A percentile compares a stretch with the other conserved stretches of the same genome.
Evolutionary conservation across 2,329 filamentous ascomycete species (phyloP).

Genomic region (Aspergillus spinulosporus): DNA sequence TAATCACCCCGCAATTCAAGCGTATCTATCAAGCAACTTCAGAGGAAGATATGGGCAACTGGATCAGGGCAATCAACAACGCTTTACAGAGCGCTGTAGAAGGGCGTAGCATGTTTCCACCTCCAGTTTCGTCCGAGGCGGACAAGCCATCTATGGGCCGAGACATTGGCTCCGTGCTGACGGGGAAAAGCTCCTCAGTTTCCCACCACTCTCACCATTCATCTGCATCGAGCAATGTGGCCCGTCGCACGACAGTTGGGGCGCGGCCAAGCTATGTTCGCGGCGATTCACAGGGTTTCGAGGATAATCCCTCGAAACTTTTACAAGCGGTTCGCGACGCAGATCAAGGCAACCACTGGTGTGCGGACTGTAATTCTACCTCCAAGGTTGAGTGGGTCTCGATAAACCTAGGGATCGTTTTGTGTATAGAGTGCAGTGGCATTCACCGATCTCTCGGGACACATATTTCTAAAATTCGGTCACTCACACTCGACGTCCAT

Average conservation of each 20-base stretch:
- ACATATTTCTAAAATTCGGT: conserved; percentile 96
- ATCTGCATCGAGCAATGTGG: conserved; percentile 59
- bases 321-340: conserved; percentile 84
- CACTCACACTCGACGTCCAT: conserved; percentile 89
- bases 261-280: conserved; percentile 74
- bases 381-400: conserved; percentile 98
- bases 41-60: conserved; percentile 95
- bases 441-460: conserved; percentile 95
- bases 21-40: conserved; percentile 97
- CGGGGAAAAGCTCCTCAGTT: conserved; percentile 75
- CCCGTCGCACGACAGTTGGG: conserved; percentile 86
- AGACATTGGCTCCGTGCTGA: conserved; percentile 90
- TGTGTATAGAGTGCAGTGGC: conserved; percentile 97
- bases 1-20: conserved; percentile 95
- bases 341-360: conserved; percentile 90
- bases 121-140: conserved; percentile 43
- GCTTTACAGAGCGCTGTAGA: conserved; percentile 95
- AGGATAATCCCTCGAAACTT: conserved; percentile 81
- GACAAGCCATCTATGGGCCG: conserved; percentile 66
- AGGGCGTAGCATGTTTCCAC: conserved; percentile 60
- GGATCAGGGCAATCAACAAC: conserved; percentile 96
- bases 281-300: conserved; percentile 68
- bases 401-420: conserved; percentile 91
- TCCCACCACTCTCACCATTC: conserved; percentile 55
- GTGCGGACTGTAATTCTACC: conserved; percentile 89